phyloP scores from a whole-genome alignment of 192 early-diverging fungal genomes.

The Rhizophagus sp. region DNA sequence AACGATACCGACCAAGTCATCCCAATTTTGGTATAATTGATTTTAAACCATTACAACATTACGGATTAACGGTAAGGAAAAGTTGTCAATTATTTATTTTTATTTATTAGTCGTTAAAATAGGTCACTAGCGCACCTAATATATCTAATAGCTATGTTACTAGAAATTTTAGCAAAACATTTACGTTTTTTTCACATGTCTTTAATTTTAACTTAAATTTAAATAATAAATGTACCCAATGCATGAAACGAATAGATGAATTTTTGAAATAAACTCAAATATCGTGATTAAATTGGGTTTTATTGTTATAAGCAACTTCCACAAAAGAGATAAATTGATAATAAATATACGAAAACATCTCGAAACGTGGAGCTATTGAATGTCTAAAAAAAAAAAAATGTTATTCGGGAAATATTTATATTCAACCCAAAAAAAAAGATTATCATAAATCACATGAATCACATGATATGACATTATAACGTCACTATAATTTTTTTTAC shows the following conservation, averaged over 20 bases:
- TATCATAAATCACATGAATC: too few relatives aligned
- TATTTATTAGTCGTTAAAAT: too few relatives aligned
- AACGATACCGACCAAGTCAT: too few relatives aligned
- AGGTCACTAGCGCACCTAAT: too few relatives aligned
- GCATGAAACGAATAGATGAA: not conserved
- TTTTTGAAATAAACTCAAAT: not conserved
- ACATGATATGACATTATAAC: too few relatives aligned
- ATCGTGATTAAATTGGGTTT: slow-evolving; percentile 6
- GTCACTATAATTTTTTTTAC: too few relatives aligned
- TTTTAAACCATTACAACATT: too few relatives aligned
- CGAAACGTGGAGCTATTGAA: not conserved
- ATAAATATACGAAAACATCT: not conserved
- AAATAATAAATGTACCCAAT: slow-evolving; percentile 5
- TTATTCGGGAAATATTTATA: not conserved
- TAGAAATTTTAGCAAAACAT: too few relatives aligned
- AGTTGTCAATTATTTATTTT: not conserved
- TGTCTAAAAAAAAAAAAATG: not conserved
- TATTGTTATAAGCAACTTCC: slow-evolving; percentile 2
- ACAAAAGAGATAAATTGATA: slow-evolving; percentile 13
- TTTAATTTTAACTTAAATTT: not conserved
- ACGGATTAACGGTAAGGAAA: not conserved
- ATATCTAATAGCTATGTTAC: too few relatives aligned
- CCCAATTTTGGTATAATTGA: too few relatives aligned
- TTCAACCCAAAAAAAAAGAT: too few relatives aligned
- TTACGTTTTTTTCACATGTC: not conserved